phyloP scores from a whole-genome alignment of 768 basidiomycete genomes.

The Boletus vinaceobasis region DNA sequence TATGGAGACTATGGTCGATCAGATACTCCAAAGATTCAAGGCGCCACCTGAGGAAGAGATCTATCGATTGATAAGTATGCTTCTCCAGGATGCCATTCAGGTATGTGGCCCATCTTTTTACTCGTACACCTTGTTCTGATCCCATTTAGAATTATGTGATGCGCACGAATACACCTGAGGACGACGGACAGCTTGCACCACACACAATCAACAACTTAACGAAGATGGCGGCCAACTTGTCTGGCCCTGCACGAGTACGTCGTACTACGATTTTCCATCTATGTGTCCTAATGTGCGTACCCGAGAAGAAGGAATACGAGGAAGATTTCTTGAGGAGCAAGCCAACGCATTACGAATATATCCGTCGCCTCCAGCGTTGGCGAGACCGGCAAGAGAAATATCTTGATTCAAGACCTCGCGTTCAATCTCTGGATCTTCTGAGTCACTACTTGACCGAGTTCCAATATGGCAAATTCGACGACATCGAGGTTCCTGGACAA shows the following conservation, averaged over 20 bases:
- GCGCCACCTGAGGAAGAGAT: constrained; percentile 88
- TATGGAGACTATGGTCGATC: constrained; percentile 96
- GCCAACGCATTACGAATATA: constrained; percentile 82
- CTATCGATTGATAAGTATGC: constrained; percentile 83
- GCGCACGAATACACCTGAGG: constrained; percentile 62
- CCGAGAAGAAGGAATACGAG: constrained; percentile 76
- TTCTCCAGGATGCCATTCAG: constrained; percentile 83
- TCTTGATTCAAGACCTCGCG: constrained; percentile 77
- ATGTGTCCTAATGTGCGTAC: neutral
- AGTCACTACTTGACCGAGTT: constrained; percentile 97
- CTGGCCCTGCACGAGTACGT: constrained; percentile 55
- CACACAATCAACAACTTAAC: constrained; percentile 53
- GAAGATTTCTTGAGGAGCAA: constrained; percentile 83
- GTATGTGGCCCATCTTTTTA: constrained; percentile 39
- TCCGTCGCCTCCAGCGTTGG: constrained; percentile 88
- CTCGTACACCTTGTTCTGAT: neutral
- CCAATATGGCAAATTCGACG: constrained; percentile 95
- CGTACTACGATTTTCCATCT: neutral
- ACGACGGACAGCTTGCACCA: constrained; percentile 60
- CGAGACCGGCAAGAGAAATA: constrained; percentile 83
- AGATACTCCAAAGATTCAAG: constrained; percentile 88
- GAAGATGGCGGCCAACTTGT: constrained; percentile 61
- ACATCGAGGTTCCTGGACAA: constrained; percentile 98
- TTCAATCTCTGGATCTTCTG: constrained; percentile 80
- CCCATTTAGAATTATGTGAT: constrained; percentile 57